Evolutionary conservation across 2,329 filamentous ascomycete genomes (phyloP), one percentile per base, ranked within the genome.

Genomic region (Dactylonectria macrodidyma): DNA sequence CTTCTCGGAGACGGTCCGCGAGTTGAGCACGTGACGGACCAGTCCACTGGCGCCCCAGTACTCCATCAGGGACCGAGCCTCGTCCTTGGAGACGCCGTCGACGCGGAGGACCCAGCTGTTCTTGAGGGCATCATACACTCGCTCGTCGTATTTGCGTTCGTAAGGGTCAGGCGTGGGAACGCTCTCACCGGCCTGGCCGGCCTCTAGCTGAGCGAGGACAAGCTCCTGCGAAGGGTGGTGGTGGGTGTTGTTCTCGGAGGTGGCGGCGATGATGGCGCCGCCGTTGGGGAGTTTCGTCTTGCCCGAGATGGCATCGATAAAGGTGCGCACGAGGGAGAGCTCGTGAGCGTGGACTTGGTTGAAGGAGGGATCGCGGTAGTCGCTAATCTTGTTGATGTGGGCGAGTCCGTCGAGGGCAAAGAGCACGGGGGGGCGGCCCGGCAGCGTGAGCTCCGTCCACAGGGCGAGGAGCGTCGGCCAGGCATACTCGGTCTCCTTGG

Each of bases 21-120:
- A 91, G 75, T 93, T 91, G 57, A 98, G 86, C 52, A 84, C 86
- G 68, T 88, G 85, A 71, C 93, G 89, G 77, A 97, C 79, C 78
- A 97, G 85, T 12, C 95, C 96, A 80, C 94, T 97, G 41, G 89
- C 90, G 5, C 94, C 95, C 86, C 95, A 98, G 83, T 98, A 98
- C 84, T 98, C 95, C 90, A 98, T 92, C 74, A 97, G 85, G 1
- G 90, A 87, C 67, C 92, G 89, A 11, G 93, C 91, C 82, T 98
- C 95, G 2, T 87, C 82, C 81, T 91, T 93, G 75, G 85, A 91
- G 72, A 98, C 76, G 9, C 93, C 92, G 48, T 88, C 86, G 22
- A 97, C 78, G 22, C 88, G 86, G 60, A 91, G 71, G 2, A 90
- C 82, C 66, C 83, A 79, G 47, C 87, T 83, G 51, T 84, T 84